Evolutionary conservation across 805 yeast species (phyloP), one percentile per base, ranked within the genome.

Genomic region (Saccharomycopsis guyanensis): DNA sequence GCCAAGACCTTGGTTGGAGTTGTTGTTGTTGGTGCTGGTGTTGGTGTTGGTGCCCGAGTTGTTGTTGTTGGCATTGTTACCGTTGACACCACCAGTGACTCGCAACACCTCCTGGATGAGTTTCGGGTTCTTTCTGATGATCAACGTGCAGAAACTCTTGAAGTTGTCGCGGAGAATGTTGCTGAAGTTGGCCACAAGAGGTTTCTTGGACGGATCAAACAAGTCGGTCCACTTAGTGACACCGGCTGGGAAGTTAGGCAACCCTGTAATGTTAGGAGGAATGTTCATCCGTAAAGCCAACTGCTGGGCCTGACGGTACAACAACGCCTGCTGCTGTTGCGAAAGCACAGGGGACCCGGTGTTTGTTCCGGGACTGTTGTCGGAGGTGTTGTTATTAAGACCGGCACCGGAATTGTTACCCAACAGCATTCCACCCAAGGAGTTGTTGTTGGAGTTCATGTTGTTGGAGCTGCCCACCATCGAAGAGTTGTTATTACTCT

Each of bases 181-280:
- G 6, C 32, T 33, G 20, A 40, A 39, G 16, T 72, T 66, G 7
- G 70, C 70, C 35, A 81, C 64, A 42, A 71, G 62, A 46, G 72
- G 73, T 53, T 71, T 71, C 51, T 73, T 71, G 42, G 72, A 56
- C 53, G 74, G 72, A 40, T 78, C 79, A 62, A 75, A 73, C 33
- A 82, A 72, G 55, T 75, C 80, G 13, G 72, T 67, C 87, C 87
- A 82, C 4, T 84, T 79, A 52, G 69, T 73, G 32, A 73, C 74
- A 20, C 73, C 77, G 15, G 76, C 73, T 0, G 88, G 88, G 34
- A 82, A 68, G 36, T 72, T 76, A 4, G 87, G 87, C 42, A 82
- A 68, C 52, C 72, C 71, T 41, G 69, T 63, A 23, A 83, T 59
- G 1, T 73, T 69, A 8, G 69, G 73, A 1, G 89, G 89, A 44